phyloP scores from a whole-genome alignment of 73 alveolate species.

The Tetrahymena malaccensis region DNA sequence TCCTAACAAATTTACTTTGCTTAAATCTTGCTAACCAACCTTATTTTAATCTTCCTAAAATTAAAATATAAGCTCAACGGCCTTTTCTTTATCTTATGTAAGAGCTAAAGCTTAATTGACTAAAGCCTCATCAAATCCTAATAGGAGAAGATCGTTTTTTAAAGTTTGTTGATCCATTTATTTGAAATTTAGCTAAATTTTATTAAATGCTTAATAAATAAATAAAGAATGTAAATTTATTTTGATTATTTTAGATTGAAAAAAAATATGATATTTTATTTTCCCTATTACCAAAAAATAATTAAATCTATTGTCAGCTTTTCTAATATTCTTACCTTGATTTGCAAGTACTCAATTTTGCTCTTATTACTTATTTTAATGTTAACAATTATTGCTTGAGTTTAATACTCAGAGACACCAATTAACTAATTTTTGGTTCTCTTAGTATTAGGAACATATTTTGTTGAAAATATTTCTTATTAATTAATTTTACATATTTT shows the following conservation, averaged over 20 bases:
- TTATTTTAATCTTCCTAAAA: constrained; percentile 6
- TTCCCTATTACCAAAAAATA: background rate
- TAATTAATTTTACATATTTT: no score
- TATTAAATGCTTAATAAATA: background rate
- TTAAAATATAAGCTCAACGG: constrained; percentile 21
- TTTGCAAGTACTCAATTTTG: background rate
- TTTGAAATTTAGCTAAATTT: background rate
- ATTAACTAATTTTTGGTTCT: no score
- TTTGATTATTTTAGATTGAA: background rate
- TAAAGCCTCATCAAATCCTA: constrained; percentile 25
- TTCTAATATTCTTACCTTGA: background rate
- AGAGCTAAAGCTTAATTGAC: constrained; percentile 15
- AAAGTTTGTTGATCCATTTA: background rate
- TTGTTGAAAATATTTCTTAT: no score
- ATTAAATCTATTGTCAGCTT: background rate
- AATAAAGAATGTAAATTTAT: background rate
- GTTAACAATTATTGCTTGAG: background rate
- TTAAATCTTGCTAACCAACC: background rate
- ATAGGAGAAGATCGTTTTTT: constrained; percentile 1
- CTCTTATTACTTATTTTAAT: background rate
- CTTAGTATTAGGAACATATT: no score
- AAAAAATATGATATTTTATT: background rate
- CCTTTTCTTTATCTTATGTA: constrained; percentile 26
- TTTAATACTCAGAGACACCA: no score
- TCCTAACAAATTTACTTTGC: background rate